Conservation (phyloP, 192 early-diverging fungal genomes). For the Rhizophagus prolifer region DNA sequence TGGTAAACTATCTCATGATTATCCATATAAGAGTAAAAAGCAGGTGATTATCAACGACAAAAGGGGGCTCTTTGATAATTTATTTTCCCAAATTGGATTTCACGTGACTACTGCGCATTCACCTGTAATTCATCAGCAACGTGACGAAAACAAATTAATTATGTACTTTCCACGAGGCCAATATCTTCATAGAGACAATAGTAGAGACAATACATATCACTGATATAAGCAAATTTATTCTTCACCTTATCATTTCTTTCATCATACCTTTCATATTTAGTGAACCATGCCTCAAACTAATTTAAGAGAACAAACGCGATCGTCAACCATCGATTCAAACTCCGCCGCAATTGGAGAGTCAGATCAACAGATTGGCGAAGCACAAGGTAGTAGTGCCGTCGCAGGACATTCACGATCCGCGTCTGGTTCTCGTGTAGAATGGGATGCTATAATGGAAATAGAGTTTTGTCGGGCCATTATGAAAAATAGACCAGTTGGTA, state of each 20-base stretch:
- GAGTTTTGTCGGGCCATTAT: constrained; percentile 44
- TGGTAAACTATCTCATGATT: not conserved
- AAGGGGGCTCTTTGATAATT: not conserved
- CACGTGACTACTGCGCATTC: no score
- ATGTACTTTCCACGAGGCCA: not conserved
- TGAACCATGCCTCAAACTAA: no score
- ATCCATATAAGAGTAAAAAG: not conserved
- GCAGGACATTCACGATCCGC: no score
- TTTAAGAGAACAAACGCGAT: no score
- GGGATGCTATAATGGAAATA: constrained; percentile 46
- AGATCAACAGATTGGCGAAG: no score
- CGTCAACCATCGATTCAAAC: no score
- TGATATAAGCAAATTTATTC: no score
- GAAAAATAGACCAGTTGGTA: constrained; percentile 48
- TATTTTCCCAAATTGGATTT: no score
- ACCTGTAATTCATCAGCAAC: not conserved
- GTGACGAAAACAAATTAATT: no score
- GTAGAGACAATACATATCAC: no score
- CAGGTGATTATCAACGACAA: not conserved
- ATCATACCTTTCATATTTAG: not conserved
- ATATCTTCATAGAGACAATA: not conserved
- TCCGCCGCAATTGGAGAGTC: no score
- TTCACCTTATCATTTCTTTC: not conserved
- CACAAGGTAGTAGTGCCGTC: no score
- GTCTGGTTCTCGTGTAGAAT: constrained; percentile 27